These are phyloP conservation scores for Dactylellina drechsleri DNA, from an alignment of 2,329 filamentous ascomycete species.

Conservation along the genomic window DNA sequence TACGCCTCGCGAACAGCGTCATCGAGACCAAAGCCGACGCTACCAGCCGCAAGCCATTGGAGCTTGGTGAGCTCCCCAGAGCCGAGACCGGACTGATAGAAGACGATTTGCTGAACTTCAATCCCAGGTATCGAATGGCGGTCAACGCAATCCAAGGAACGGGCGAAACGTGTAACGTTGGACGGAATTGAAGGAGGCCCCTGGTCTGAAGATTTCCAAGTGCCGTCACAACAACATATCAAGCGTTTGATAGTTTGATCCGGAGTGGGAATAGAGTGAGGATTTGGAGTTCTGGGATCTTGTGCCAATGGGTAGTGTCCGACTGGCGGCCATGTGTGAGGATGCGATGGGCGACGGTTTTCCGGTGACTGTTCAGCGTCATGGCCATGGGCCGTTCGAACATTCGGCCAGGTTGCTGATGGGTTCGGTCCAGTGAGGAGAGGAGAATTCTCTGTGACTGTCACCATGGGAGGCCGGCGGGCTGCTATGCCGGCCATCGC, in stretches of 20 bases:
- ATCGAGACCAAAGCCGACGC: slow-evolving; percentile 59
- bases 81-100: slow-evolving; percentile 62
- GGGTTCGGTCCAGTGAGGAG: slow-evolving; percentile 31
- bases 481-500: slow-evolving; percentile 5
- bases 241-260: slow-evolving; percentile 57
- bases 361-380: slow-evolving; percentile 41
- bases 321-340: slow-evolving; percentile 39
- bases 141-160: slow-evolving; percentile 54
- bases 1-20: slow-evolving; percentile 61
- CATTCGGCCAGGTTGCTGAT: slow-evolving; percentile 41
- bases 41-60: slow-evolving; percentile 56
- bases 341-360: slow-evolving; percentile 35
- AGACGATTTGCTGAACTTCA: slow-evolving; percentile 64
- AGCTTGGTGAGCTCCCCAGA: slow-evolving; percentile 57
- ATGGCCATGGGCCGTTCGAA: slow-evolving; percentile 30
- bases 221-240: slow-evolving; percentile 61
- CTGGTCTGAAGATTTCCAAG: slow-evolving; percentile 57
- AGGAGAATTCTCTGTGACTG: slow-evolving; percentile 31
- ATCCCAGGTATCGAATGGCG: slow-evolving; percentile 63
- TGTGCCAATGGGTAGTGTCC: slow-evolving; percentile 47
- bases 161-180: slow-evolving; percentile 57
- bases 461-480: slow-evolving; percentile 28
- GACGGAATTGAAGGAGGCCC: slow-evolving; percentile 56
- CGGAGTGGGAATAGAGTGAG: slow-evolving; percentile 38
- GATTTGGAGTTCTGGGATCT: slow-evolving; percentile 52